Evolutionary conservation across 2,329 filamentous ascomycete genomes (phyloP), one percentile per base, ranked within the genome.

Genomic region (Penicillium sp.): DNA sequence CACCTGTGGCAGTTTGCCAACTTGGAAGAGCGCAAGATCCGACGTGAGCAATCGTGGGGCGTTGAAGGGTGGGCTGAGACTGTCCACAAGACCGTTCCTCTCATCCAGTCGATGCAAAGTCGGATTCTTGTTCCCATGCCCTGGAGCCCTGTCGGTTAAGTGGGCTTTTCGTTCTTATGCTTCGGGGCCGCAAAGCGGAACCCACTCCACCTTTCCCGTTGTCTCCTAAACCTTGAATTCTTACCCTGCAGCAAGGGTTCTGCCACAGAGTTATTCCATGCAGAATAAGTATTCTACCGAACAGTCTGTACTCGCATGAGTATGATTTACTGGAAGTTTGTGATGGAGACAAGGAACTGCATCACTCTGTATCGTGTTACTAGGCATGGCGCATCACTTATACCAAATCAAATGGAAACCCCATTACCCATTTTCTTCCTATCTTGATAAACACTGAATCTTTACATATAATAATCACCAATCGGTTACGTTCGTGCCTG

Each of bases 1-100:
- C 93, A 98, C 74, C 83, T 99, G 22, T 99, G 95, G 95, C 95
- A 99, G 73, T 99, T 98, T 80, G 93, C 93, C 66, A 91, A 99
- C 75, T 78, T 99, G 59, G 93, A 98, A 77, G 95, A 98, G 79
- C 87, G 95, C 63, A 95, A 96, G 75, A 80, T 90, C 35, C 86
- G 92, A 64, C 86, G 95, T 63, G 95, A 99, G 82, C 87, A 96
- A 82, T 97, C 93, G 75, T 99, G 95, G 95, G 86, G 87, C 63
- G 86, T 96, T 41, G 90, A 96, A 71, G 95, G 95, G 46, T 99
- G 95, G 95, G 91, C 90, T 52, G 91, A 97, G 70, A 97, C 93
- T 24, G 95, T 98, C 37, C 95, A 99, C 82, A 97, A 96, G 84
- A 99, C 95, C 1, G 95, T 99, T 47, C 95, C 95, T 31, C 83